Percentiles rank a stretch among this genome's conserved stretches.
Evolutionary conservation across 2,329 filamentous ascomycete species (phyloP).

Genomic region (Colletotrichum endophyticum): DNA sequence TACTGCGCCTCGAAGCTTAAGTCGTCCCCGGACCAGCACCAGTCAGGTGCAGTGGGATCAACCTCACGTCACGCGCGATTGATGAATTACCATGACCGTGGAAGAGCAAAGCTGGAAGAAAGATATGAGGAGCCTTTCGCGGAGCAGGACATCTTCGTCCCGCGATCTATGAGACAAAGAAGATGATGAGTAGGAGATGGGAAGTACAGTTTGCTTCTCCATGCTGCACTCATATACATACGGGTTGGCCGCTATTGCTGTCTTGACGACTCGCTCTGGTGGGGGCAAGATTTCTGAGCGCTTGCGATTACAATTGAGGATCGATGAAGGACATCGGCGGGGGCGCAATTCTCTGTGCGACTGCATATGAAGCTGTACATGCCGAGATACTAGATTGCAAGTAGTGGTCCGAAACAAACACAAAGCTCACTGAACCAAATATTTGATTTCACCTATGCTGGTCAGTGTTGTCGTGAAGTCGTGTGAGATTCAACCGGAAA

Average conservation of each 20-base stretch:
- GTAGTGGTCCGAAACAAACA: background rate
- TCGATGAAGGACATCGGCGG: background rate
- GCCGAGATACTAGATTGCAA: background rate
- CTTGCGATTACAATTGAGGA: background rate
- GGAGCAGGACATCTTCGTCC: background rate
- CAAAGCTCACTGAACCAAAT: background rate
- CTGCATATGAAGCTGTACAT: background rate
- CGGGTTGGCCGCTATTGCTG: background rate
- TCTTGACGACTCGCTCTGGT: background rate
- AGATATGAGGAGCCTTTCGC: background rate
- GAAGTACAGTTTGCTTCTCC: background rate
- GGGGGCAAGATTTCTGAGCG: background rate
- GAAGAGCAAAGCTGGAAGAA: background rate
- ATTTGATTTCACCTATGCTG: background rate
- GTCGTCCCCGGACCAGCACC: background rate
- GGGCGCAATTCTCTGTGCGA: background rate
- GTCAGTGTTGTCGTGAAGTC: rapidly evolving
- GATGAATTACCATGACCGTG: background rate
- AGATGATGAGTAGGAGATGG: background rate
- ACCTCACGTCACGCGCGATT: background rate
- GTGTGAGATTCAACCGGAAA: background rate
- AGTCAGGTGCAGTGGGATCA: slow-evolving; percentile 5
- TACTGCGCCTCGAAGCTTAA: background rate
- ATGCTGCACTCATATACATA: background rate
- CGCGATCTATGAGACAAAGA: background rate